Conservation (phyloP, 2,329 filamentous ascomycete species). For the Fusarium torreyae region DNA sequence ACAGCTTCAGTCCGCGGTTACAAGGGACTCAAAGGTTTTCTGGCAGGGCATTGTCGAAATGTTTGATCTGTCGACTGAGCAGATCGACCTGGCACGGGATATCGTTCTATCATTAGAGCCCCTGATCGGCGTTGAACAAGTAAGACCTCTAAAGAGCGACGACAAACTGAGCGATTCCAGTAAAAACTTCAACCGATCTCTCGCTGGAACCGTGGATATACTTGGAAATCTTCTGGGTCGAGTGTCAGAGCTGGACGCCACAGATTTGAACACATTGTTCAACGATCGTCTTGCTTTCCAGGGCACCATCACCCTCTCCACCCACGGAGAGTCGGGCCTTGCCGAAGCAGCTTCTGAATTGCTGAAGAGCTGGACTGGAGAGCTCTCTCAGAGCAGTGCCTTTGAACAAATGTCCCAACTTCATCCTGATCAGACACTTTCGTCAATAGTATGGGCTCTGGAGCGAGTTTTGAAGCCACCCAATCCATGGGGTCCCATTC, state of each 20-base stretch:
- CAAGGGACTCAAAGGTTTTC: conserved; percentile 72
- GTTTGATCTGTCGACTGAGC: conserved; percentile 82
- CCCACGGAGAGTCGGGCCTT: conserved; percentile 84
- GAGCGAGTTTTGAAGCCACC: conserved; percentile 56
- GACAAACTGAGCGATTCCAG: conserved; percentile 57
- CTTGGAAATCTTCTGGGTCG: conserved; percentile 83
- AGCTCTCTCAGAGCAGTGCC: conserved; percentile 64
- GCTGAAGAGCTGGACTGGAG: conserved; percentile 84
- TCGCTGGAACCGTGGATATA: conserved; percentile 68
- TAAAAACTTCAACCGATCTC: conserved; percentile 83
- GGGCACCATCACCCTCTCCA: conserved; percentile 82
- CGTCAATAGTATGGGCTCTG: conserved; percentile 61
- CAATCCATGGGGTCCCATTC: conserved; percentile 70
- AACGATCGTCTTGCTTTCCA: conserved; percentile 77
- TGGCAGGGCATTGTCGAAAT: conserved; percentile 69
- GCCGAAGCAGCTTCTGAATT: conserved; percentile 86
- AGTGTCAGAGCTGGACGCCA: conserved; percentile 80
- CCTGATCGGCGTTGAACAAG: conserved; percentile 82
- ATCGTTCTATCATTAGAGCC: conserved; percentile 80
- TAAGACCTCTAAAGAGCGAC: conserved; percentile 68
- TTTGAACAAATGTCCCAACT: conserved; percentile 59
- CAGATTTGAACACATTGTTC: conserved; percentile 79
- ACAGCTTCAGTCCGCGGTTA: conserved; percentile 76
- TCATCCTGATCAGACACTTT: conserved; percentile 59
- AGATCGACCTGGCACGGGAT: conserved; percentile 80